Evolutionary conservation across 495 filamentous ascomycete genomes (phyloP), one percentile per base, ranked within the genome.

Genomic region (Hypoxylon fuscum): DNA sequence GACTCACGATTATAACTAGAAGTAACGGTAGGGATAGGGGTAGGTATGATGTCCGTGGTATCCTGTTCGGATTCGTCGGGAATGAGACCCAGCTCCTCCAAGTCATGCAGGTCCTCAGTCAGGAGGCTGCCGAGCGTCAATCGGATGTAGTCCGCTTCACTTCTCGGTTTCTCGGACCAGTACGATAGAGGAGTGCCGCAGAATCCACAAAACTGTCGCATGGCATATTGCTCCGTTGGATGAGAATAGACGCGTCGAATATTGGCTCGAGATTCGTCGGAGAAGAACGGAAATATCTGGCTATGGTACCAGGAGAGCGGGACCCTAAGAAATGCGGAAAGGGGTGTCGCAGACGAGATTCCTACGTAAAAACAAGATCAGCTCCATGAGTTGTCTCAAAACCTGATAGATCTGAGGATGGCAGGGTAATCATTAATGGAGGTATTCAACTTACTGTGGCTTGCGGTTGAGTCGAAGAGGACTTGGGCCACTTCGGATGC

Each of bases 151-250:
- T 93, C 85, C 5, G 87, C 87, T 66, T 93, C 90, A 29, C 79
- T 81, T 0, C 60, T 70, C 0, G 89, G 88, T 10, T 83, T 67
- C 68, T 96, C 92, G 46, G 85, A 86, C 92, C 92, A 96, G 60
- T 87, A 89, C 0, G 85, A 87, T 37, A 97, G 77, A 4, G 87
- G 87, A 1, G 91, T 94, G 15, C 93, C 93, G 70, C 93, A 96
- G 76, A 90, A 93, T 0, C 93, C 93, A 73, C 93, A 97, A 74
- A 97, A 97, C 49, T 90, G 85, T 42, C 90, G 88, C 70, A 86
- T 84, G 0, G 84, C 74, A 60, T 83, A 74, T 14, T 81, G 80
- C 12, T 85, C 83, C 70, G 82, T 70, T 23, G 76, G 80, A 4
- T 88, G 83, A 2, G 84, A 85, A 76, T 91, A 95, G 23, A 79